These are phyloP conservation scores for Microcyclospora pomicola DNA, from an alignment of 2,329 filamentous ascomycete genomes.

Conservation along the genomic window DNA sequence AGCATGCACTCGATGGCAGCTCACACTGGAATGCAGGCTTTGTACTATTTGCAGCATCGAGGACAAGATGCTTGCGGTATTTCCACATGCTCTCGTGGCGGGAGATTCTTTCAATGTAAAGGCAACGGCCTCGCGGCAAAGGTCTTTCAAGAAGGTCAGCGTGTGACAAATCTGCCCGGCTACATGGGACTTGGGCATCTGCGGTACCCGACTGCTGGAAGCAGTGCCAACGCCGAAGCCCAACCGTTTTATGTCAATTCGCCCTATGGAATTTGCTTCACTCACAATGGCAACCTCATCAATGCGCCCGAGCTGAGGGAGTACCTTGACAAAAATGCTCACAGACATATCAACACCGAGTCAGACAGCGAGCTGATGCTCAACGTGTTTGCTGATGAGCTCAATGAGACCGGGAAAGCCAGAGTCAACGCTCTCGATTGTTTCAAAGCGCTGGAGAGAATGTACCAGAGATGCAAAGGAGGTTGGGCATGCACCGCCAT, in stretches of 20 bases:
- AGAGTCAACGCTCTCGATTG: constrained; percentile 67
- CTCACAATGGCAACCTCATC: constrained; percentile 82
- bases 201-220: constrained; percentile 80
- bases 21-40: constrained; percentile 6
- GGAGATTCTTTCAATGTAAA: constrained; percentile 78
- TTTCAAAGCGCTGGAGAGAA: constrained; percentile 55
- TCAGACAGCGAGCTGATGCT: constrained; percentile 79
- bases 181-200: constrained; percentile 80
- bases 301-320: constrained; percentile 56
- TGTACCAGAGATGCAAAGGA: constrained; percentile 60
- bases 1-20: too few species aligned
- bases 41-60: constrained; percentile 35
- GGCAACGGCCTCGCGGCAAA: constrained; percentile 76
- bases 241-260: constrained; percentile 88
- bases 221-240: constrained; percentile 68
- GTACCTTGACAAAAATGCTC: constrained; percentile 64
- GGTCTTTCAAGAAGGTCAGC: constrained; percentile 69
- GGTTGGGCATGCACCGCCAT: constrained; percentile 71
- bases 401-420: constrained; percentile 67
- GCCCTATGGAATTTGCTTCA: constrained; percentile 68
- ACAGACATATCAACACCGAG: constrained; percentile 80
- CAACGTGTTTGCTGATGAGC: constrained; percentile 74
- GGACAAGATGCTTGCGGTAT: constrained; percentile 81
- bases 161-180: constrained; percentile 61
- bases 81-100: constrained; percentile 57